Percentiles rank a stretch among this genome's conserved stretches.
Conservation (phyloP, 768 basidiomycete genomes). For the Russula emetica region DNA sequence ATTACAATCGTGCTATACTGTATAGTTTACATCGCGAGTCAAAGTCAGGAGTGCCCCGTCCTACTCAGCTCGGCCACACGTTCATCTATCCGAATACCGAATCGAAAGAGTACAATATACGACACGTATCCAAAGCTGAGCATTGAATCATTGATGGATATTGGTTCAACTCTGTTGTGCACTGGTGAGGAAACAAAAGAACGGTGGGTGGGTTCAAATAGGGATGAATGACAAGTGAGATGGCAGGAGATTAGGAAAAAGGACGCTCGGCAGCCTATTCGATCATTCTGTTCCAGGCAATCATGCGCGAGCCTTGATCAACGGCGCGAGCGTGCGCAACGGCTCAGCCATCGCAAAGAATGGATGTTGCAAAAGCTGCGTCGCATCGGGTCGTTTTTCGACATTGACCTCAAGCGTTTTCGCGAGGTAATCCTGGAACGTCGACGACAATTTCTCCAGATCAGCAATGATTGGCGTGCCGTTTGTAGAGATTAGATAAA, state of each 20-base stretch:
- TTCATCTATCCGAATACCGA: constrained; percentile 9
- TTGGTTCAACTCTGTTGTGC: background rate
- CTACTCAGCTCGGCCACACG: background rate
- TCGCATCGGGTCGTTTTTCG: constrained; percentile 86
- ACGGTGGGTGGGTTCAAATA: constrained; percentile 10
- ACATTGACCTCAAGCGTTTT: constrained; percentile 91
- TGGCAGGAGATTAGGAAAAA: background rate
- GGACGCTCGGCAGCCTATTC: no score
- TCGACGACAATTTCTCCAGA: constrained; percentile 64
- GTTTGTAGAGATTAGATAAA: constrained; percentile 97
- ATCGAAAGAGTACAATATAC: constrained; percentile 3
- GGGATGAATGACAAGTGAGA: constrained; percentile 10
- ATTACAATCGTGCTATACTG: constrained; percentile 21
- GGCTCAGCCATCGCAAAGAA: constrained; percentile 90
- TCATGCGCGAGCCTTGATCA: constrained; percentile 72
- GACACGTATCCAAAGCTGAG: constrained; percentile 5
- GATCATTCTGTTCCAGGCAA: no score
- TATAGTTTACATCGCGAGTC: constrained; percentile 20
- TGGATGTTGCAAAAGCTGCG: constrained; percentile 75
- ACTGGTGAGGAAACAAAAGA: background rate
- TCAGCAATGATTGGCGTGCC: constrained; percentile 95
- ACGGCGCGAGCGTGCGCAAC: constrained; percentile 76
- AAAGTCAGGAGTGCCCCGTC: background rate
- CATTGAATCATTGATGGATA: no score
- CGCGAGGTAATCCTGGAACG: constrained; percentile 86